phyloP scores from a whole-genome alignment of 306 rosid species.

The Cucurbita ficifolia region DNA sequence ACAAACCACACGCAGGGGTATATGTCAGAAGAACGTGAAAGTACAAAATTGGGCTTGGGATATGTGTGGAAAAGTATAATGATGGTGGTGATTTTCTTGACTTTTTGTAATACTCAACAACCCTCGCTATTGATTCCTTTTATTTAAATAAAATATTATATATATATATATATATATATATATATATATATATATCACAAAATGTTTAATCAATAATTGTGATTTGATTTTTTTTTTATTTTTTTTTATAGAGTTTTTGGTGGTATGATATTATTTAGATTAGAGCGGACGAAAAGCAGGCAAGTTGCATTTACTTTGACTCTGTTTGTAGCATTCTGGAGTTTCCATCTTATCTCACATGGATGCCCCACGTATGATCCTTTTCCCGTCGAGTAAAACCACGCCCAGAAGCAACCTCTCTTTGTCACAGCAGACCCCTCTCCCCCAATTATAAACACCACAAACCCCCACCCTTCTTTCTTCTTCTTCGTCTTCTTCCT shows the following conservation, averaged over 20 bases:
- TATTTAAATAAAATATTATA: too few species aligned
- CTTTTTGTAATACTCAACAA: conserved; percentile 35
- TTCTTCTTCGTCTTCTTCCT: background rate
- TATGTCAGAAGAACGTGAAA: background rate
- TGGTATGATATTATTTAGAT: background rate
- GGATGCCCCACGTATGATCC: conserved; percentile 5
- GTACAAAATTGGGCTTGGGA: conserved; percentile 3
- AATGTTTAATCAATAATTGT: background rate
- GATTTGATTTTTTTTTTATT: background rate
- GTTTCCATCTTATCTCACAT: background rate
- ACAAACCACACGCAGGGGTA: background rate
- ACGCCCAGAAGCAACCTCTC: conserved; percentile 24
- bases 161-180: background rate
- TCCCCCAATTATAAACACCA: background rate
- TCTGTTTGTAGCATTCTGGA: background rate
- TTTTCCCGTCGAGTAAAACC: conserved; percentile 23
- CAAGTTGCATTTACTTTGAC: conserved; percentile 1
- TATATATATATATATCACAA: too few species aligned
- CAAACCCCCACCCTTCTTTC: background rate
- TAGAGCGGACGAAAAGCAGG: background rate
- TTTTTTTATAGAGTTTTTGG: background rate
- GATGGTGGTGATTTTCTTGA: conserved; percentile 22
- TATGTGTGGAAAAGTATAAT: conserved; percentile 3
- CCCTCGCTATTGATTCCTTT: background rate
- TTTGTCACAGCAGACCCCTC: background rate